phyloP scores from a whole-genome alignment of 2,329 filamentous ascomycete species.

The Diaporthe batatas region DNA sequence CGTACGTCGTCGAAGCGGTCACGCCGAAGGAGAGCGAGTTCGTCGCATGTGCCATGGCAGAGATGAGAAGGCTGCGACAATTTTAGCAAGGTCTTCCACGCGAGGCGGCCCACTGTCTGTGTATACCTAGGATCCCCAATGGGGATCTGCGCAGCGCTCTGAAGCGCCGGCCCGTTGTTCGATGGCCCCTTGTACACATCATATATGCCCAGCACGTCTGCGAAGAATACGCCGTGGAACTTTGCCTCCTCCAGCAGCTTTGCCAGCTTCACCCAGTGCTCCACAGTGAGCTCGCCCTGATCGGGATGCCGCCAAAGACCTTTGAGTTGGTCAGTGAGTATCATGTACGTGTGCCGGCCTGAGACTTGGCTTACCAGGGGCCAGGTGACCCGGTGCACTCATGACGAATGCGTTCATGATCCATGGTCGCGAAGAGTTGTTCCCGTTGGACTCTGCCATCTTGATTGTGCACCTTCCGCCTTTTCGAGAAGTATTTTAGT shows the following conservation, averaged over 20 bases:
- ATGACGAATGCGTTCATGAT: constrained; percentile 59
- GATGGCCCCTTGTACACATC: constrained; percentile 74
- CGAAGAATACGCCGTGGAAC: constrained; percentile 55
- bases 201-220: constrained; percentile 67
- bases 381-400: constrained; percentile 31
- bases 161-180: constrained; percentile 70
- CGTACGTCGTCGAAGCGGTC: constrained; percentile 78
- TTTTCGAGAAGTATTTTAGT: background rate
- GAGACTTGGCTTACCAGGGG: constrained; percentile 10
- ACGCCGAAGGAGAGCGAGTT: constrained; percentile 78
- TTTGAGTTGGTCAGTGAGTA: background rate
- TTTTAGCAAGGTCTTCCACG: background rate
- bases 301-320: constrained; percentile 40
- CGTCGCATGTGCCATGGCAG: constrained; percentile 78
- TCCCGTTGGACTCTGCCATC: background rate
- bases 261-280: constrained; percentile 61
- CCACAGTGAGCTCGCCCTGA: constrained; percentile 49
- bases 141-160: constrained; percentile 77
- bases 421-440: constrained; percentile 4
- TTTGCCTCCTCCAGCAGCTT: constrained; percentile 53
- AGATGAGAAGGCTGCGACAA: constrained; percentile 44
- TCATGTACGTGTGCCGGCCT: no score
- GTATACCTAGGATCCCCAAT: constrained; percentile 76
- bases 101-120: background rate
- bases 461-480: background rate